phyloP scores from a whole-genome alignment of 352 stramenopile genomes.

The Halophytophthora polymorphica region DNA sequence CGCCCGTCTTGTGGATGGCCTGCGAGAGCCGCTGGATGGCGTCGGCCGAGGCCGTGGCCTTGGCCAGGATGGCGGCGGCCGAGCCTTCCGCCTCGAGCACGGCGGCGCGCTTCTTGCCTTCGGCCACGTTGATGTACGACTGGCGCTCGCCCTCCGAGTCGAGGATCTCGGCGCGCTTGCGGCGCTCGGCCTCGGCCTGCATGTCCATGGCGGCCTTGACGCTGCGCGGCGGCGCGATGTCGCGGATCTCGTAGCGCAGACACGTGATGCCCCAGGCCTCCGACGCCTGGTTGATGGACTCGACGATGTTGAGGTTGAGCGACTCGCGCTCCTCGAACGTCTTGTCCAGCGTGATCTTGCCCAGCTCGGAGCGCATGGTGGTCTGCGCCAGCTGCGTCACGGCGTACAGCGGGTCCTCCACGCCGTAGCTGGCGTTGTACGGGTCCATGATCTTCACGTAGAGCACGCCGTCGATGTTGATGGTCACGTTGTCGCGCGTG shows the following conservation, averaged over 20 bases:
- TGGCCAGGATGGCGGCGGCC: slow-evolving; percentile 79
- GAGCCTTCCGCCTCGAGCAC: slow-evolving; percentile 84
- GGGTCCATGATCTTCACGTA: slow-evolving; percentile 91
- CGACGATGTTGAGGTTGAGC: slow-evolving; percentile 90
- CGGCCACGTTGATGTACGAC: slow-evolving; percentile 89
- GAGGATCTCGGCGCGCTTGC: slow-evolving; percentile 91
- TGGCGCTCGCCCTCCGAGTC: slow-evolving; percentile 87
- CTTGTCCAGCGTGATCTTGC: slow-evolving; percentile 93
- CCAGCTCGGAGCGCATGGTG: slow-evolving; percentile 90
- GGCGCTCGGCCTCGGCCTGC: slow-evolving; percentile 89
- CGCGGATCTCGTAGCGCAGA: slow-evolving; percentile 89
- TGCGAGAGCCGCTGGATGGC: slow-evolving; percentile 75
- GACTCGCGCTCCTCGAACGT: slow-evolving; percentile 92
- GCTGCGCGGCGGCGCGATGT: slow-evolving; percentile 84
- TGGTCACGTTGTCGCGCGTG: slow-evolving; percentile 91
- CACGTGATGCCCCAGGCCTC: slow-evolving; percentile 90
- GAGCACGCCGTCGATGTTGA: slow-evolving; percentile 90
- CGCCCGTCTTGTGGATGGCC: slow-evolving; percentile 65
- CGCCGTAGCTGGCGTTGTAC: slow-evolving; percentile 87
- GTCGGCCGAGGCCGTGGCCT: slow-evolving; percentile 76
- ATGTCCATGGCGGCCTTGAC: slow-evolving; percentile 91
- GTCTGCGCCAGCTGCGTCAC: slow-evolving; percentile 89
- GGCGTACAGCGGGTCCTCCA: slow-evolving; percentile 88
- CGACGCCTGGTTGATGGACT: slow-evolving; percentile 89
- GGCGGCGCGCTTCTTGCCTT: slow-evolving; percentile 88